Evolutionary conservation across 139 green algal species (phyloP), one percentile per base, ranked within the genome.

Genomic region (Asterochloris erici): DNA sequence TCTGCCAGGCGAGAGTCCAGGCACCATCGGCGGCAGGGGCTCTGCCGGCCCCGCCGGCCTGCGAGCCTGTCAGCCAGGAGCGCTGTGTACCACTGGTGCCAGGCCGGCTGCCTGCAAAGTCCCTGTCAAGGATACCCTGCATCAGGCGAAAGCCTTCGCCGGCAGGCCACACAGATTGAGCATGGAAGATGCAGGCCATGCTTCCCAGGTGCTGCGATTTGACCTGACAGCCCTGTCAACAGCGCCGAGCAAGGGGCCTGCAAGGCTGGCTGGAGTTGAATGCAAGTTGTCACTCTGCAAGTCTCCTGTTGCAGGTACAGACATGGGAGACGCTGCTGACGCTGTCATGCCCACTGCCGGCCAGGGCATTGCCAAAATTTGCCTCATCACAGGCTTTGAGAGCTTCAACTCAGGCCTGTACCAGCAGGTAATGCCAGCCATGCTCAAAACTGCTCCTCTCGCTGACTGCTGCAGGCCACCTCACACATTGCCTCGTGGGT

Each of bases 351-450:
- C 38, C 38, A 54, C 38, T 73, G 63, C 61, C 29, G 60, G 38
- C 23, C 64, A 54, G 60, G 73, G 74, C 28, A 28, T 69, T 78
- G n/a, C 88, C 12, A 87, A 88, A 28, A 95, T 99, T 69, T 96
- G 98, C 62, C 87, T 99, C 28, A 87, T 99, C 26, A 94, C 91
- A n/a, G 97, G 97, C 10, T 99, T 99, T 79, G 97, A 99, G 87
- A 93, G 87, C 12, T 99, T 99, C 90, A 99, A 99, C 78, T 88
- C 96, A 28, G 87, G 90, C 0, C 89, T 98, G 60, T 99, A 99
- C 90, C 90, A 90, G 54, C 81, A 92, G 63, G 93, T 74, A 82
- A 27, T 68, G 0, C 15, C 28, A 24, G 19, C 27, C 2, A 38
- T 68, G 54, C 38, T 12, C 64, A 12, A 21, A 6, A 10, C 6